These are phyloP conservation scores for Cymbomonas tetramitiformis DNA, from an alignment of 139 green algal species.

Conservation along the genomic window DNA sequence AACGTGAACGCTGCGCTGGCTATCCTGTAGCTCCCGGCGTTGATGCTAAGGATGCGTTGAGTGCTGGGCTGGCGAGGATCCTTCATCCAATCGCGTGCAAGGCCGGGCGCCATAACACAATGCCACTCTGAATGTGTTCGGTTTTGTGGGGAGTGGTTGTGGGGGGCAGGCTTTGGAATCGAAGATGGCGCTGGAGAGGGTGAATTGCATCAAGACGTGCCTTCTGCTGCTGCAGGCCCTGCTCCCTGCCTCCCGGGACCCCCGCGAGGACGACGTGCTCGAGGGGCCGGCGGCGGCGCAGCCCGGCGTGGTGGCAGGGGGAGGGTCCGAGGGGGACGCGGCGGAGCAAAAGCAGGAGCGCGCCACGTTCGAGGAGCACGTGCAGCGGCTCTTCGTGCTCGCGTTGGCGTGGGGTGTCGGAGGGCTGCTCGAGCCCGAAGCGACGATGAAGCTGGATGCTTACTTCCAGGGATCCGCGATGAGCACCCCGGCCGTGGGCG, in stretches of 20 bases:
- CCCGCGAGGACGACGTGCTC: conserved; percentile 27
- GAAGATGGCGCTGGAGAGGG: conserved; percentile 37
- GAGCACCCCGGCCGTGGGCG: conserved; percentile 43
- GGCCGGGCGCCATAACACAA: too few species aligned
- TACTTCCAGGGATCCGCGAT: too few species aligned
- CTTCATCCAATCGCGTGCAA: too few species aligned
- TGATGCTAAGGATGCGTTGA: too few species aligned
- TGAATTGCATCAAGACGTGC: conserved; percentile 66
- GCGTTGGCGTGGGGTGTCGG: too few species aligned
- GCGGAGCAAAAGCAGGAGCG: conserved; percentile 46
- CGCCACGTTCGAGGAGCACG: conserved; percentile 50
- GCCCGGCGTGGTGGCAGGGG: conserved; percentile 51
- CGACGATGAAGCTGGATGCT: too few species aligned
- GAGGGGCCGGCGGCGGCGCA: conserved; percentile 51
- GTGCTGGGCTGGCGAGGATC: too few species aligned
- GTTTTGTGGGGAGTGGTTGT: too few species aligned
- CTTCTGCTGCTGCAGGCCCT: conserved; percentile 59
- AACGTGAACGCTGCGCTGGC: too few species aligned
- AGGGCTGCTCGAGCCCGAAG: too few species aligned
- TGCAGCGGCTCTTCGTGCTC: conserved; percentile 47
- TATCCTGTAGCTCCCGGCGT: too few species aligned
- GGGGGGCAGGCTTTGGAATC: conserved; percentile 46
- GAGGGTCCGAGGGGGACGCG: conserved; percentile 49
- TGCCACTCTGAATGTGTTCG: too few species aligned
- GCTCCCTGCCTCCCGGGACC: conserved; percentile 33